These are phyloP conservation scores for Kwoniella sp. DNA, from an alignment of 768 basidiomycete species.

Conservation along the genomic window DNA sequence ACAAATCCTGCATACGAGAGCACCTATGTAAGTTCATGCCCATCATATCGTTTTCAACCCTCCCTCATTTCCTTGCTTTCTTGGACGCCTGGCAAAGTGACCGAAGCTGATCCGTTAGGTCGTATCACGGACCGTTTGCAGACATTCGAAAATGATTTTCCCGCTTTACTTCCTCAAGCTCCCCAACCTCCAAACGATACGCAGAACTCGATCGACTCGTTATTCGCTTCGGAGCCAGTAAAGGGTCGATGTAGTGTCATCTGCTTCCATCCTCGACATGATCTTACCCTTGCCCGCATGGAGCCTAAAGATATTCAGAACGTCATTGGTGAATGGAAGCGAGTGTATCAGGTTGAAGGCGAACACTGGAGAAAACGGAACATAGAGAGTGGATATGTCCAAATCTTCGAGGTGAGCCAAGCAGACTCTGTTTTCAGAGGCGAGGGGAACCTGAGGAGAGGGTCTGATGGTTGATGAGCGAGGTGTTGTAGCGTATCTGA, in stretches of 20 bases:
- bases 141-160: conserved; percentile 77
- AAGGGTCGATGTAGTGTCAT: conserved; percentile 83
- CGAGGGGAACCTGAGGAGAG: too few species aligned
- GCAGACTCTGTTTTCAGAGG: too few species aligned
- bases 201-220: conserved; percentile 55
- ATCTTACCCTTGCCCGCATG: conserved; percentile 77
- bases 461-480: background rate
- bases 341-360: conserved; percentile 66
- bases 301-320: conserved; percentile 62
- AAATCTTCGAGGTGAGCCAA: conserved; percentile 79
- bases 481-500: background rate
- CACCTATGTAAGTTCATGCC: conserved; percentile 59
- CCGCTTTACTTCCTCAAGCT: conserved; percentile 68
- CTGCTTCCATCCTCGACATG: conserved; percentile 81
- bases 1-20: conserved; percentile 68
- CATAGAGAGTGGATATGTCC: conserved; percentile 69
- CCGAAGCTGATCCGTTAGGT: too few species aligned
- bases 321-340: conserved; percentile 74
- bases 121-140: too few species aligned
- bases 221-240: conserved; percentile 63
- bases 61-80: too few species aligned
- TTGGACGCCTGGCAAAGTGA: too few species aligned
- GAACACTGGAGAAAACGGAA: conserved; percentile 24
- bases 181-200: conserved; percentile 56
- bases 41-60: too few species aligned